Percentiles rank a stretch among this genome's conserved stretches.
phyloP scores from a whole-genome alignment of 75 land plant species.

The Gnetum montanum region DNA sequence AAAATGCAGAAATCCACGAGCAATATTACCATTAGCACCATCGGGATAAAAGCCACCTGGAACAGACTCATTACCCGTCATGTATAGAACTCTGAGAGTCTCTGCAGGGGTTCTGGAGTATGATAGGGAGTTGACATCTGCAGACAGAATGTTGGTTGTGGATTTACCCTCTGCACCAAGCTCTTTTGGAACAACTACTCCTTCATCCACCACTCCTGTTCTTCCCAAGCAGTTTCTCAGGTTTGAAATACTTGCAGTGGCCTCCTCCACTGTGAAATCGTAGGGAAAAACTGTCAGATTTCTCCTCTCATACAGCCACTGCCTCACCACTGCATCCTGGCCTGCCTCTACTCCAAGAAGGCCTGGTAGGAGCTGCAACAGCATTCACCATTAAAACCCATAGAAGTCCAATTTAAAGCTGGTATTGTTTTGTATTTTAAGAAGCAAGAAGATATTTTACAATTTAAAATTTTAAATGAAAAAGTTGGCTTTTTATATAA shows the following conservation, averaged over 20 bases:
- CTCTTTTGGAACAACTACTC: conserved; percentile 25
- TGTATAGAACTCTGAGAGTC: conserved; percentile 36
- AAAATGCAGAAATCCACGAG: conserved; percentile 6
- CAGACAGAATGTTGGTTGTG: conserved; percentile 43
- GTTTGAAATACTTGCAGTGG: conserved; percentile 35
- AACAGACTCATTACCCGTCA: conserved; percentile 28
- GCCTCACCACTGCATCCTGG: conserved; percentile 65
- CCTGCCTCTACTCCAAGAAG: conserved; percentile 65
- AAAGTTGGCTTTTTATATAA: neutral
- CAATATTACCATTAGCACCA: conserved; percentile 59
- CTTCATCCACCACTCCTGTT: conserved; percentile 56
- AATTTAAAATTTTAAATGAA: neutral
- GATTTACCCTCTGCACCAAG: conserved; percentile 44
- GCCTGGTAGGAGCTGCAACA: conserved; percentile 37
- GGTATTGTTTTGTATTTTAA: neutral
- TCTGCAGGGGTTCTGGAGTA: conserved; percentile 37
- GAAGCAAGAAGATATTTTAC: neutral
- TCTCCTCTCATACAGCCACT: conserved; percentile 27
- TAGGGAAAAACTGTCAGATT: conserved; percentile 28
- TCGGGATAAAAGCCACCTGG: conserved; percentile 78
- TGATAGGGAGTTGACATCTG: conserved; percentile 32
- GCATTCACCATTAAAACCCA: neutral
- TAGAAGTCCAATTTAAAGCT: neutral
- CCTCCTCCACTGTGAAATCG: conserved; percentile 45
- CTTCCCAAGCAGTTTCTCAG: conserved; percentile 32